Evolutionary conservation across 192 early-diverging fungal species (phyloP), one percentile per base, ranked within the genome.

Genomic region (Backusella parvicylindrica): DNA sequence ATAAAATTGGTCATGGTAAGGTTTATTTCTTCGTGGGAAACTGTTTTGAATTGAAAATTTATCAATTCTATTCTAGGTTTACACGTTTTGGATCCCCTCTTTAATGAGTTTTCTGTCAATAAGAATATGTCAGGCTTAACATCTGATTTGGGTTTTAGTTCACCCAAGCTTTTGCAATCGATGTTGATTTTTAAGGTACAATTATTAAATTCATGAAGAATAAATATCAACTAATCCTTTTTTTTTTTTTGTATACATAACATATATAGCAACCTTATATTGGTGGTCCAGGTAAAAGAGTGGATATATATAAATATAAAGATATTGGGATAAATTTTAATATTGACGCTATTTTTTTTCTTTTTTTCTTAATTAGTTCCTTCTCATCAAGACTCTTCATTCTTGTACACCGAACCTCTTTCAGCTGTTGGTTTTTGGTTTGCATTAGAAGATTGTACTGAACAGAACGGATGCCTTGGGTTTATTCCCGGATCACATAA

Each of bases 401-500:
- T 98, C 79, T 83, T 98, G 70, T 96, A 94, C 79, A 98, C 97
- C 0, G 79, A 92, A 31, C 95, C 97, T 3, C 81, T 88, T 12
- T 95, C 94, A 1, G 95, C 95, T 0, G 85, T 89, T 7, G 94
- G 95, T 8, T 91, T 95, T 74, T 97, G 96, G 96, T 92, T 96
- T 77, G 95, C 97, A 1, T 83, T 98, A 3, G 95, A 98, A 71
- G 93, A 98, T 74, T 97, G 95, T 84, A 96, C 94, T 2, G 76
- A 86, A 8, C 78, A 85, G 31, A 96, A 98, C 75, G 97, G 97
- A 0, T 96, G 95, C 66, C 90, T 98, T 75, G 91, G 87, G 36
- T 96, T 94, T 80, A 80, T 92, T 1, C 93, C 92, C 16, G 94
- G 94, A 9, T 95, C 93, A 13, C 95, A 97, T 80, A 93, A 93